phyloP scores from a whole-genome alignment of 441 rosid genomes.

The Populus trichocarpa region DNA sequence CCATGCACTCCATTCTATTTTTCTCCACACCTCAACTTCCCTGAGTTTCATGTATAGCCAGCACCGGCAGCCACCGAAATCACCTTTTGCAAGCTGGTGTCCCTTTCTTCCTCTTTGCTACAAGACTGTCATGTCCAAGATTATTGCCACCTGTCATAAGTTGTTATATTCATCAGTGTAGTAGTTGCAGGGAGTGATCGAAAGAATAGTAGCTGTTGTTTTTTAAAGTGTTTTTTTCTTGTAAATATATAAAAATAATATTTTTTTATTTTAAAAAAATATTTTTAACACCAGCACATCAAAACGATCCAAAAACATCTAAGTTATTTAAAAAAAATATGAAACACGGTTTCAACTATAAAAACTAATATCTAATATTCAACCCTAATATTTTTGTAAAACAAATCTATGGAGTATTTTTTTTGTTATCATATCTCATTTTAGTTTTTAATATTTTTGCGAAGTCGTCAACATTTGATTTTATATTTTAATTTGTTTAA shows the following conservation, averaged over 20 bases:
- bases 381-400: no score
- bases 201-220: no score
- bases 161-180: no score
- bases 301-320: accelerated
- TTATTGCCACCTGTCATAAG: background rate
- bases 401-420: no score
- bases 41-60: background rate
- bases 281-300: accelerated
- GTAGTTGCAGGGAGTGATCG: no score
- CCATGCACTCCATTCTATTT: conserved; percentile 7
- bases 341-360: no score
- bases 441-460: background rate
- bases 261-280: no score
- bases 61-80: conserved; percentile 4
- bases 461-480: background rate
- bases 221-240: no score
- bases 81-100: background rate
- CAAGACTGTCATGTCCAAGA: background rate
- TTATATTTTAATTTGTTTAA: background rate
- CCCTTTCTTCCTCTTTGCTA: background rate
- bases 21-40: conserved; percentile 1
- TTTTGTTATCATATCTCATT: background rate
- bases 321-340: no score
- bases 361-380: no score
- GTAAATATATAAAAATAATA: no score